These are phyloP conservation scores for Coemansia sp. DNA, from an alignment of 192 early-diverging fungal species.

Conservation along the genomic window DNA sequence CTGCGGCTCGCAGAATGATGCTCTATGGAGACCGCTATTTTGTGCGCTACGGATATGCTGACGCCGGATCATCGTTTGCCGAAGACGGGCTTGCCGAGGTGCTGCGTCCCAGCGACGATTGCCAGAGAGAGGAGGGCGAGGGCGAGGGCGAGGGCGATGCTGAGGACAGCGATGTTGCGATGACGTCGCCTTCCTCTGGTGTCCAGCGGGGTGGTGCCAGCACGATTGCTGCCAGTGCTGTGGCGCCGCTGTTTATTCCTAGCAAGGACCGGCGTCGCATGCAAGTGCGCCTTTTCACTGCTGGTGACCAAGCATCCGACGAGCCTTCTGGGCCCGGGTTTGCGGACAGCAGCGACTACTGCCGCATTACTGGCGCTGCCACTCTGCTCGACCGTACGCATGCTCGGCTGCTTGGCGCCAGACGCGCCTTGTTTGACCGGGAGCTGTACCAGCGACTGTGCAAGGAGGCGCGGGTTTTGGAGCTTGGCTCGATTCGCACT, in stretches of 20 bases:
- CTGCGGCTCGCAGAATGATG: background rate
- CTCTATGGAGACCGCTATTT: slow-evolving; percentile 34
- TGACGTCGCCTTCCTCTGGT: background rate
- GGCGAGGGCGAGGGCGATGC: background rate
- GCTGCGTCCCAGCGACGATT: slow-evolving; percentile 16
- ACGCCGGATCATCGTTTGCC: slow-evolving; percentile 28
- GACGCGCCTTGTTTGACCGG: slow-evolving; percentile 34
- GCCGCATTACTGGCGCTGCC: background rate
- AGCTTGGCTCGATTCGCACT: slow-evolving; percentile 39
- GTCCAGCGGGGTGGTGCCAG: too few relatives aligned
- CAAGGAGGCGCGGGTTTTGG: slow-evolving; percentile 47
- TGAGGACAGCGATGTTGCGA: background rate
- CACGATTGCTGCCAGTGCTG: background rate
- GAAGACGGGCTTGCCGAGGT: slow-evolving; percentile 46
- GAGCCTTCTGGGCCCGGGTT: background rate
- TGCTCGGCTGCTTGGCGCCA: slow-evolving; percentile 17
- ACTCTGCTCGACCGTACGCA: slow-evolving; percentile 29
- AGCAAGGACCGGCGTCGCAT: slow-evolving; percentile 11
- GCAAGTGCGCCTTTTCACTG: slow-evolving; percentile 10
- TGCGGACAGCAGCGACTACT: background rate
- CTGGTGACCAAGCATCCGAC: background rate
- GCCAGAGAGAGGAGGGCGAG: background rate
- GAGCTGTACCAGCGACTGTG: slow-evolving; percentile 49
- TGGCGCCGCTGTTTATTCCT: slow-evolving; percentile 24
- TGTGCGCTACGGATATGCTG: slow-evolving; percentile 32